Base-by-base conservation (phyloP, 768 basidiomycete genomes). In the Cystobasidium tubakii region DNA sequence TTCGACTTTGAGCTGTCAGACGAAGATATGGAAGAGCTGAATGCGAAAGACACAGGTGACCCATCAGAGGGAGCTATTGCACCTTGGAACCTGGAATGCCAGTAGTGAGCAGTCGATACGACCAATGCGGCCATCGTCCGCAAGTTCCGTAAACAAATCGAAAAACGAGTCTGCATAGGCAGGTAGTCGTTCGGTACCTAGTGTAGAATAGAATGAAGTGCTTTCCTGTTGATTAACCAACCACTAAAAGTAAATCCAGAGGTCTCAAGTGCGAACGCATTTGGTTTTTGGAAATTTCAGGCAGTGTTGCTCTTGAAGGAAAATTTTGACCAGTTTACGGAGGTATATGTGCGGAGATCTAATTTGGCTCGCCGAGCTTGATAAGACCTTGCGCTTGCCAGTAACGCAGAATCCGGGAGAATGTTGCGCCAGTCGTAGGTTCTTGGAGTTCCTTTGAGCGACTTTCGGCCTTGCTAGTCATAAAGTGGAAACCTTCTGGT, bases 1-100 rank as follows among this genome's bases (percentile, higher is more conserved):
- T 94, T 86, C 74, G 88, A 90, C 78, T 94, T 95, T 77, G 86
- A 86, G 66, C 82, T 96, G n/a, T 81, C 80, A 57, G 79, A 80
- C 27, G 87, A 87, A 50, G 92, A 95, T 71, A 86, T 95, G 83
- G 77, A 77, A 0, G 81, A 80, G 33, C 82, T 96, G 12, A 87
- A 92, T 79, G 83, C 53, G 6, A 36, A 57, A 36, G 55, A 55
- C 27, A 31, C 33, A 15, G 69, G 69, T 55, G 50, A 55, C 25
- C 63, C 63, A 33, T 33, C 63, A 23, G 60, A 4, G 33, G 69
- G 55, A 36, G 25, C 50, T 23, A 21, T 71, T 31, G 69, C 69
- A 36, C 69, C 69, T 6, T 71, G 55, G 33, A 71, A 71, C 54
- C 54, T 71, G 9, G 60, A 55, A 33, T 71, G 69, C 54, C 33